These are phyloP conservation scores for Pseudoscleropodium purum DNA, from an alignment of 225 moss, liverwort and hornwort species.

Conservation along the genomic window DNA sequence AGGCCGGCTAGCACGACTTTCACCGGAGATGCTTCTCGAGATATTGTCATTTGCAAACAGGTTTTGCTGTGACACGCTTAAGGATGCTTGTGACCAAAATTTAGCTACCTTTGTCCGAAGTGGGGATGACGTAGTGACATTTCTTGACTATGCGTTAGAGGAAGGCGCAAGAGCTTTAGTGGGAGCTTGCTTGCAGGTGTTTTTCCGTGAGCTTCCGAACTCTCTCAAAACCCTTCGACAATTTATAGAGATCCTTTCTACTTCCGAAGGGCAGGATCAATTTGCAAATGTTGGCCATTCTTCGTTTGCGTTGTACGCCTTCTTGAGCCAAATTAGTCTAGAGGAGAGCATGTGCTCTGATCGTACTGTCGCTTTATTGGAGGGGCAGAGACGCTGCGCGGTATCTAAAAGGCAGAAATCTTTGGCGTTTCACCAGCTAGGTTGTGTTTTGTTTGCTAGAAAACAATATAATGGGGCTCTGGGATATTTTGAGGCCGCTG, in stretches of 20 bases:
- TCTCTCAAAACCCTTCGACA: conserved; percentile 63
- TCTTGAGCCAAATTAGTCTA: conserved; percentile 85
- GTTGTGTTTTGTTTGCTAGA: conserved; percentile 73
- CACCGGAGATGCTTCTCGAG: conserved; percentile 80
- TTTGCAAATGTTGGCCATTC: conserved; percentile 67
- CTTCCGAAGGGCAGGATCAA: conserved; percentile 57
- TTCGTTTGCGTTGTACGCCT: conserved; percentile 81
- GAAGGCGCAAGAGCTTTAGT: conserved; percentile 70
- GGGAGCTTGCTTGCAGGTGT: conserved; percentile 84
- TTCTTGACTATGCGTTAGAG: conserved; percentile 80
- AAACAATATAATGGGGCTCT: conserved; percentile 69
- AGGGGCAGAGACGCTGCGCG: conserved; percentile 63
- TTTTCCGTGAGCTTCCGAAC: conserved; percentile 79
- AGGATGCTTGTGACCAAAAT: conserved; percentile 78
- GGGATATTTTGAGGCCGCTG: conserved; percentile 66
- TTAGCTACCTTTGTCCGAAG: conserved; percentile 61
- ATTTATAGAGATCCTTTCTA: conserved; percentile 48
- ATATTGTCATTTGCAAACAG: conserved; percentile 80
- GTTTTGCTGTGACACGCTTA: conserved; percentile 88
- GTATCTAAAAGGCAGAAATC: conserved; percentile 63
- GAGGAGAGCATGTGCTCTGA: conserved; percentile 92
- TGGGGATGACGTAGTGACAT: conserved; percentile 69
- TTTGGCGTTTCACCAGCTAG: conserved; percentile 84
- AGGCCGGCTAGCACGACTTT: conserved; percentile 53
- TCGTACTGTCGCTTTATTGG: conserved; percentile 61